Evolutionary conservation across 805 yeast species (phyloP).

Genomic region (Torulaspora indica): DNA sequence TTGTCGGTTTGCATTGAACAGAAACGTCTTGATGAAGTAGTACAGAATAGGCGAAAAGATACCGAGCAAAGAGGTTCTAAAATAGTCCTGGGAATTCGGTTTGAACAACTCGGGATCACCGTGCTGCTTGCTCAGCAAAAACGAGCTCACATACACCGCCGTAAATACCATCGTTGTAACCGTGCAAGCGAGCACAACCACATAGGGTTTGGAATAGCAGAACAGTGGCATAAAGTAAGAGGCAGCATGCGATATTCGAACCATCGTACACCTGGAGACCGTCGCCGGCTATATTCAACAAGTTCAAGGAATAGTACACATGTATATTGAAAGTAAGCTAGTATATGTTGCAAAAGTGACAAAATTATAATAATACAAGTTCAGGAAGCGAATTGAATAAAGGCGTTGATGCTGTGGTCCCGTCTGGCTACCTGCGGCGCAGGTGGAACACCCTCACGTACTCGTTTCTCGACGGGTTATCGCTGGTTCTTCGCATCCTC

Average conservation of each 20-base stretch:
- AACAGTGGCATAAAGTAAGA: conserved; percentile 35
- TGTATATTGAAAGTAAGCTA: background rate
- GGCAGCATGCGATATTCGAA: conserved; percentile 31
- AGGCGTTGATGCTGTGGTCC: background rate
- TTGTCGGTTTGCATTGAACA: conserved; percentile 30
- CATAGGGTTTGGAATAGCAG: conserved; percentile 30
- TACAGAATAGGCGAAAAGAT: conserved; percentile 36
- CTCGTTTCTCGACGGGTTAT: conserved; percentile 29
- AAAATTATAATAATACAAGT: conserved; percentile 2
- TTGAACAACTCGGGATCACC: conserved; percentile 32
- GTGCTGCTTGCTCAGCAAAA: conserved; percentile 22
- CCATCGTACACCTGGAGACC: conserved; percentile 17
- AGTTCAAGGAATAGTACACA: background rate
- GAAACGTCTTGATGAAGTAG: conserved; percentile 30
- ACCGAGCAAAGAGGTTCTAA: conserved; percentile 38
- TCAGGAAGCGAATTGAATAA: conserved; percentile 2
- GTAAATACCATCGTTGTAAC: conserved; percentile 17
- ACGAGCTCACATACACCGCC: conserved; percentile 22
- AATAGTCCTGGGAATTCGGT: conserved; percentile 39
- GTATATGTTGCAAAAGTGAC: background rate
- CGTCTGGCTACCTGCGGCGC: conserved; percentile 2
- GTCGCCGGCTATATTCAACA: background rate
- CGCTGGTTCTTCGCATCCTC: conserved; percentile 30
- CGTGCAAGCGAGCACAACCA: conserved; percentile 18
- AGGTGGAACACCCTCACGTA: conserved; percentile 32